A percentile compares a stretch with the other conserved stretches of the same genome.
These are phyloP conservation scores for Thamnidium elegans DNA, from an alignment of 192 early-diverging fungal genomes.

Conservation along the genomic window DNA sequence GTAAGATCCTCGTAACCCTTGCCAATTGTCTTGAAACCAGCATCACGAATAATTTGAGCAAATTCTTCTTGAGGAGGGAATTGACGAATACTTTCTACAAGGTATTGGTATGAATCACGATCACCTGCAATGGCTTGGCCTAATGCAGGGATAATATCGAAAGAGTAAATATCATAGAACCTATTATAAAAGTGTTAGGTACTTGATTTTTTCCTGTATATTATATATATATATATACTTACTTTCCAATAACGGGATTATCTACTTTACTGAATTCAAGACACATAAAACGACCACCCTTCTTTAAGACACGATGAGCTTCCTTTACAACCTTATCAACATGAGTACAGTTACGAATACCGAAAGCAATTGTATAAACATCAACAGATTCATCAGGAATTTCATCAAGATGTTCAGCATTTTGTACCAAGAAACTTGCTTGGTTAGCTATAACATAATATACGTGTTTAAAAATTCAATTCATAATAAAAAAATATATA, in stretches of 20 bases:
- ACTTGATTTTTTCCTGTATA: neutral
- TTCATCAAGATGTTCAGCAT: constrained; percentile 80
- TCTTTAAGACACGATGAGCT: constrained; percentile 92
- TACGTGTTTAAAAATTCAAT: constrained; percentile 15
- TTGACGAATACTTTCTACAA: constrained; percentile 94
- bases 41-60: constrained; percentile 84
- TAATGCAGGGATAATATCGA: constrained; percentile 87
- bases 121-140: constrained; percentile 88
- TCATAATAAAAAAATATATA: constrained; percentile 3
- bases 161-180: constrained; percentile 90
- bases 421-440: constrained; percentile 77
- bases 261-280: constrained; percentile 90
- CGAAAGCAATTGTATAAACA: constrained; percentile 96
- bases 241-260: constrained; percentile 82
- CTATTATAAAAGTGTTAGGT: constrained; percentile 27
- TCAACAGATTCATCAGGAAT: constrained; percentile 81
- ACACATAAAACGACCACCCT: constrained; percentile 94
- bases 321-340: constrained; percentile 83
- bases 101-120: constrained; percentile 91
- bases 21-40: constrained; percentile 88
- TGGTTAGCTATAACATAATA: constrained; percentile 46
- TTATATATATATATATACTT: constrained; percentile 27
- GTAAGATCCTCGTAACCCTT: constrained; percentile 92
- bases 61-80: constrained; percentile 91
- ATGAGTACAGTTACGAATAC: constrained; percentile 97